Percentiles rank a stretch among this genome's conserved stretches.
Evolutionary conservation across 2,329 filamentous ascomycete genomes (phyloP).

Genomic region (Cercospora berteroae): DNA sequence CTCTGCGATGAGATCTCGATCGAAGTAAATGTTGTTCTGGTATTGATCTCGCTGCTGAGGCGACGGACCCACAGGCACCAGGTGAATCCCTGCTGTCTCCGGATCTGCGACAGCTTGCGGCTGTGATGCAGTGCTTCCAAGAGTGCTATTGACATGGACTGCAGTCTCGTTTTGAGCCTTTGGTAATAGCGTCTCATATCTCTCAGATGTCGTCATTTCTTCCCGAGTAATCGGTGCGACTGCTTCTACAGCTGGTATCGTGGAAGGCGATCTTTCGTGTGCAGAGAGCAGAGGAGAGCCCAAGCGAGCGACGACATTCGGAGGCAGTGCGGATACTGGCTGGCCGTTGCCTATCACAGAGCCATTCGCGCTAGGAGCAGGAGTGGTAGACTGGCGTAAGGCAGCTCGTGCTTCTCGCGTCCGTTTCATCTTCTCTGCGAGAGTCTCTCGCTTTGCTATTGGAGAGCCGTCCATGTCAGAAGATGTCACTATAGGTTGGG

Average conservation of each 20-base stretch:
- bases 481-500: constrained; percentile 8
- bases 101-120: constrained; percentile 16
- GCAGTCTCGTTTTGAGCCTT: constrained; percentile 19
- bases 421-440: constrained; percentile 22
- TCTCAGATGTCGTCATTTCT: constrained; percentile 37
- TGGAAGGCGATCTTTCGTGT: constrained; percentile 36
- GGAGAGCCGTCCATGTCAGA: constrained; percentile 22
- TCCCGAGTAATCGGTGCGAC: constrained; percentile 30
- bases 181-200: constrained; percentile 37
- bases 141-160: constrained; percentile 1
- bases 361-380: background rate
- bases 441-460: constrained; percentile 12
- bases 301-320: constrained; percentile 20
- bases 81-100: constrained; percentile 22
- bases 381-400: constrained; percentile 10
- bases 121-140: background rate
- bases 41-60: constrained; percentile 37
- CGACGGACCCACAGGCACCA: constrained; percentile 33
- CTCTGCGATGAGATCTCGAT: constrained; percentile 28
- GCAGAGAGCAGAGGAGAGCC: constrained; percentile 15
- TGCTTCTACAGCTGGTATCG: constrained; percentile 34
- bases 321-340: constrained; percentile 27
- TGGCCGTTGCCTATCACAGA: constrained; percentile 9
- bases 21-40: constrained; percentile 26
- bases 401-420: constrained; percentile 14